Conservation (phyloP, 108 stramenopile genomes). For the Chaetoceros tenuissimus region DNA sequence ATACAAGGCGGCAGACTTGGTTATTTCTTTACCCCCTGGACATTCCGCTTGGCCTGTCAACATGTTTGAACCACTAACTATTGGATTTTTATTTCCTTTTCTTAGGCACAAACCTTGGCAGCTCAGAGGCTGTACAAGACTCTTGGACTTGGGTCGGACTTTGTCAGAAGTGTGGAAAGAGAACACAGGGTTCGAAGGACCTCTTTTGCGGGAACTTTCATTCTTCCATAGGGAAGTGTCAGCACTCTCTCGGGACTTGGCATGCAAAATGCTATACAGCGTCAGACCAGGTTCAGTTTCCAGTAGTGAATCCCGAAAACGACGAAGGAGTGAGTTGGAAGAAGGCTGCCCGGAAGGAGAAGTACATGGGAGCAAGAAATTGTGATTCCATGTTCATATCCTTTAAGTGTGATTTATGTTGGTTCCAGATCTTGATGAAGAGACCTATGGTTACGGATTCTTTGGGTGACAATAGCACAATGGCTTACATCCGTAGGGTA, state of each 20-base stretch:
- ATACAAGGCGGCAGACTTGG: slow-evolving; percentile 12
- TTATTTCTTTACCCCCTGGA: slow-evolving; percentile 9
- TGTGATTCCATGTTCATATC: slow-evolving; percentile 24
- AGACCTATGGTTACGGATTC: slow-evolving; percentile 7
- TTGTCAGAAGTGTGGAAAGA: slow-evolving; percentile 22
- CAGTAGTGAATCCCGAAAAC: background rate
- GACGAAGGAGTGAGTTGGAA: slow-evolving; percentile 2
- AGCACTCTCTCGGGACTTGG: slow-evolving; percentile 22
- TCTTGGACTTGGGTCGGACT: slow-evolving; percentile 7
- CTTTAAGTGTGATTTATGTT: slow-evolving; percentile 46
- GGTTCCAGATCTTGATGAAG: slow-evolving; percentile 17
- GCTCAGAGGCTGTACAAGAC: slow-evolving; percentile 1
- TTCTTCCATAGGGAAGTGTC: slow-evolving; percentile 6
- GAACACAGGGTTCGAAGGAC: slow-evolving; percentile 8
- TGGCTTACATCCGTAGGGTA: slow-evolving; percentile 18
- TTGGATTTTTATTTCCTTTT: slow-evolving; percentile 29
- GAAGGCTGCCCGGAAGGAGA: background rate
- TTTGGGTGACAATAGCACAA: background rate
- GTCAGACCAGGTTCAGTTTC: background rate
- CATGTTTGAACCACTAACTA: slow-evolving; percentile 23
- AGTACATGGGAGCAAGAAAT: slow-evolving; percentile 10
- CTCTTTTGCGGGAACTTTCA: slow-evolving; percentile 45
- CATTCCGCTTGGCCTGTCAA: slow-evolving; percentile 10
- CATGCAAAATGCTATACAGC: slow-evolving; percentile 25
- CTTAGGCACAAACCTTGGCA: slow-evolving; percentile 17